Conservation (phyloP, 2,329 filamentous ascomycete species). For the Zasmidium citrigriseum region DNA sequence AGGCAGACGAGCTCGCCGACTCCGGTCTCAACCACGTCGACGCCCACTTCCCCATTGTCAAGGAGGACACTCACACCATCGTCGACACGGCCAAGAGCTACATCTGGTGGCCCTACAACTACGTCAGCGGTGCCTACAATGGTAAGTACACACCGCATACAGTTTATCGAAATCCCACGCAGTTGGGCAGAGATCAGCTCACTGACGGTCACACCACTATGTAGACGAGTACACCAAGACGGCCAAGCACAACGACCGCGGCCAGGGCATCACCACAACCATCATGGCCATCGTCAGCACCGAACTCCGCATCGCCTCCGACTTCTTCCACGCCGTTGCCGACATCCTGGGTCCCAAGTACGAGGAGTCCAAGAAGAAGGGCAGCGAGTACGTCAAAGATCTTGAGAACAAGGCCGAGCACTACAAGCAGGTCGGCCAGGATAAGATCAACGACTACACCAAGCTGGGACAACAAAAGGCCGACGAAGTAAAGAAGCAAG, state of each 20-base stretch:
- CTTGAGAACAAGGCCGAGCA: slow-evolving; percentile 30
- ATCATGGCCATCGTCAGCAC: slow-evolving; percentile 37
- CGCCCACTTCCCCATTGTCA: slow-evolving; percentile 59
- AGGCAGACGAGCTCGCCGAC: slow-evolving; percentile 71
- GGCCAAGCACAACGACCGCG: slow-evolving; percentile 33
- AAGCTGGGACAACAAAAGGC: slow-evolving; percentile 31
- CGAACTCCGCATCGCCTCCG: slow-evolving; percentile 35
- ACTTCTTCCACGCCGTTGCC: slow-evolving; percentile 34
- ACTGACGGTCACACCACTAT: slow-evolving; percentile 4
- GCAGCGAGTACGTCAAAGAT: slow-evolving; percentile 28
- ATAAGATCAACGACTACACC: slow-evolving; percentile 28
- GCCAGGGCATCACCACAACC: slow-evolving; percentile 29
- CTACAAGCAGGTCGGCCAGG: slow-evolving; percentile 27
- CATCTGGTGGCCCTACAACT: slow-evolving; percentile 55
- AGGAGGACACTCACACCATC: slow-evolving; percentile 52
- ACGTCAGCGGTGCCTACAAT: slow-evolving; percentile 35
- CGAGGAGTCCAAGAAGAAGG: slow-evolving; percentile 38
- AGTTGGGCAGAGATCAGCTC: background rate
- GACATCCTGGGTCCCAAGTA: slow-evolving; percentile 36
- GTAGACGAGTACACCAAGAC: slow-evolving; percentile 42
- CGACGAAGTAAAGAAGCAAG: slow-evolving; percentile 31
- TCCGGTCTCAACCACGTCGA: slow-evolving; percentile 48
- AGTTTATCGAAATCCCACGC: background rate
- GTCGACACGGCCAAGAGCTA: slow-evolving; percentile 64
- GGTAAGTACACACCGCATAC: slow-evolving; percentile 23